A percentile compares a stretch with the other conserved stretches of the same genome.
phyloP scores from a whole-genome alignment of 169 alveolate genomes.

The Eimeria praecox region DNA sequence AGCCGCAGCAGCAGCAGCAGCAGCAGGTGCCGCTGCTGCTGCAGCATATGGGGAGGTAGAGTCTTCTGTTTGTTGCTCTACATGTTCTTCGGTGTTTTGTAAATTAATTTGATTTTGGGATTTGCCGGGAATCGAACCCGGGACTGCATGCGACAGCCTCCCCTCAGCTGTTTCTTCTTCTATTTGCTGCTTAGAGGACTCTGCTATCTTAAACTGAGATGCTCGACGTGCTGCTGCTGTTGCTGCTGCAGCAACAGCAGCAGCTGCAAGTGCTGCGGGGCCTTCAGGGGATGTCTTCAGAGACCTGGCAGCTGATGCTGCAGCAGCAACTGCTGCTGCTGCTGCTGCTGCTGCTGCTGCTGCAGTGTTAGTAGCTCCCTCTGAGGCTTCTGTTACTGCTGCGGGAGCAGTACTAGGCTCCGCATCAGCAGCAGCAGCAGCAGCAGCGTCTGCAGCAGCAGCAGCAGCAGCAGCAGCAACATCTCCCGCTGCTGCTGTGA shows the following conservation, averaged over 20 bases:
- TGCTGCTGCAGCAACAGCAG: slow-evolving; percentile 22
- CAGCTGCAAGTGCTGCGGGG: slow-evolving; percentile 16
- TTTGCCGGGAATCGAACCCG: neutral
- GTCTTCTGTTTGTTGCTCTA: too few relatives aligned
- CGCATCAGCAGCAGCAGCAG: neutral
- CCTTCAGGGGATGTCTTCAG: neutral
- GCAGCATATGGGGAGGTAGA: too few relatives aligned
- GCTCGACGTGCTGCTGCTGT: neutral
- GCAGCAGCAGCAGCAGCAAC: neutral
- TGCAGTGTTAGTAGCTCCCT: neutral
- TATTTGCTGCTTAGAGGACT: too few relatives aligned
- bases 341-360: slow-evolving; percentile 19
- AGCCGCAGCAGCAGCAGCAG: neutral
- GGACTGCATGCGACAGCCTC: neutral
- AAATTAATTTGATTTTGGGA: neutral
- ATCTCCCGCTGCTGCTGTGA: neutral
- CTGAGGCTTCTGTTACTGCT: neutral
- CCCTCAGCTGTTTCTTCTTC: neutral
- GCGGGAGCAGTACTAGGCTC: neutral
- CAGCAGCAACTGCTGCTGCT: neutral
- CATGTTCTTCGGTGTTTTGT: too few relatives aligned
- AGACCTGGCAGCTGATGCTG: neutral
- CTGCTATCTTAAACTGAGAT: too few relatives aligned
- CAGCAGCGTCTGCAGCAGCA: neutral
- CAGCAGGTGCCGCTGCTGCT: neutral